A percentile compares a stretch with the other conserved stretches of the same genome.
phyloP scores from a whole-genome alignment of 257 asterid genomes.

The Apocynum venetum region DNA sequence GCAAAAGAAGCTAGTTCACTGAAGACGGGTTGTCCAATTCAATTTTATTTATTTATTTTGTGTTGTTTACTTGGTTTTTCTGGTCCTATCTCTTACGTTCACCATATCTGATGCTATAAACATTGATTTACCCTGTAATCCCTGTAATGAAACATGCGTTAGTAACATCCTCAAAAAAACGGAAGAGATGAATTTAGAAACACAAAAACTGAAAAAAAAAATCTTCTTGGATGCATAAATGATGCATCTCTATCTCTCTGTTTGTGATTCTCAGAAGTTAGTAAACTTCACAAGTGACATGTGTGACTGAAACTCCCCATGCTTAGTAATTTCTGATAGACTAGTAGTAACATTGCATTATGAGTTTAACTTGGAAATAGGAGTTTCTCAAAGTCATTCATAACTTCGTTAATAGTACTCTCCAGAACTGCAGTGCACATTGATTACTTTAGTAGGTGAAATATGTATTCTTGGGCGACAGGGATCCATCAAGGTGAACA shows the following conservation, averaged over 20 bases:
- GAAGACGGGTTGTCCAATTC: background rate
- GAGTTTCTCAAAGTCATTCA: background rate
- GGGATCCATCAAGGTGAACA: background rate
- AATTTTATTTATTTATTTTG: too few species aligned
- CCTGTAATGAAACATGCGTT: background rate
- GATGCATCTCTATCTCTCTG: background rate
- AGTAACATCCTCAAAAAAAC: background rate
- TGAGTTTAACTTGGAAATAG: background rate
- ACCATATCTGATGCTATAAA: background rate
- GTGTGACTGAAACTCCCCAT: background rate
- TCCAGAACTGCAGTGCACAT: background rate
- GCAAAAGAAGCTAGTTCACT: background rate
- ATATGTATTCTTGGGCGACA: background rate
- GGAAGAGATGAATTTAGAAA: background rate
- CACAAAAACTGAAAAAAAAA: background rate
- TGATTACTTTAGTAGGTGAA: background rate
- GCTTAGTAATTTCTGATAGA: background rate
- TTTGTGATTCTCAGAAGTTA: background rate
- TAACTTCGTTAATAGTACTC: background rate
- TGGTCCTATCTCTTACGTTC: background rate
- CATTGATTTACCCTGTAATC: background rate
- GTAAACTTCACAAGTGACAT: background rate
- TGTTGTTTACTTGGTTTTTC: too few species aligned
- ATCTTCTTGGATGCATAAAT: background rate
- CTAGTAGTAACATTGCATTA: background rate